These are phyloP conservation scores for Dunaliella primolecta DNA, from an alignment of 139 green algal species.

Conservation along the genomic window DNA sequence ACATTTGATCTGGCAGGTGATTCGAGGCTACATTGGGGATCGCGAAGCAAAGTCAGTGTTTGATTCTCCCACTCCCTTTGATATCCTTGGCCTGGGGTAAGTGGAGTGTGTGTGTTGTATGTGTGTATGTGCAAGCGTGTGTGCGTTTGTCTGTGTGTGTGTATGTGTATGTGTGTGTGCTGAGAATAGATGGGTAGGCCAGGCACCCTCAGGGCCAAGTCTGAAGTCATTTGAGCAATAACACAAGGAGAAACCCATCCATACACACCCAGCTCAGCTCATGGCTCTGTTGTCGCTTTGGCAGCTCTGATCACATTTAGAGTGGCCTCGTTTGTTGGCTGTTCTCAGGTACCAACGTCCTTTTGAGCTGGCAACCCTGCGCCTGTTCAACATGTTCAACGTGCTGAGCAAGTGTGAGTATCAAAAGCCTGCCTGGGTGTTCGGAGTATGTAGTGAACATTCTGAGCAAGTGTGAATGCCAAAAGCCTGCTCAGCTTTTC, in stretches of 20 bases:
- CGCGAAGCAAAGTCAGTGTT: slow-evolving; percentile 57
- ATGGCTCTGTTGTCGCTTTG: too few relatives aligned
- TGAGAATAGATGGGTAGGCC: too few relatives aligned
- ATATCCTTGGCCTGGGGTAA: slow-evolving; percentile 72
- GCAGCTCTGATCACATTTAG: too few relatives aligned
- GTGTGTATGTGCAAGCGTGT: neutral
- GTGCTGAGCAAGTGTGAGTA: slow-evolving; percentile 68
- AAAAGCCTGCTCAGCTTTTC: neutral
- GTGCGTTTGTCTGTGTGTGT: slow-evolving; percentile 6
- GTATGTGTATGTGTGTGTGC: slow-evolving; percentile 1
- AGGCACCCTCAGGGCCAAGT: too few relatives aligned
- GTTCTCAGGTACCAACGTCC: slow-evolving; percentile 55
- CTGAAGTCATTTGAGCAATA: too few relatives aligned
- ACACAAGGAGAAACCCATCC: too few relatives aligned
- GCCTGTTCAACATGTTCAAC: slow-evolving; percentile 78
- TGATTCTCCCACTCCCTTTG: slow-evolving; percentile 56
- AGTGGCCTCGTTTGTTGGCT: too few relatives aligned
- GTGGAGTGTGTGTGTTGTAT: too few relatives aligned
- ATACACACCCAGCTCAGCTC: too few relatives aligned
- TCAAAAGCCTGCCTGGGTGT: neutral
- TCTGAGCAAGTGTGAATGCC: neutral
- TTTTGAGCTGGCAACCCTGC: slow-evolving; percentile 81
- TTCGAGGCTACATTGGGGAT: slow-evolving; percentile 80
- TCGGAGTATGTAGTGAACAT: neutral
- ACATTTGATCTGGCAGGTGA: too few relatives aligned